Percentiles rank a stretch among this genome's conserved stretches.
Conservation (phyloP, 768 basidiomycete genomes). For the Kwoniella mangroviensis region DNA sequence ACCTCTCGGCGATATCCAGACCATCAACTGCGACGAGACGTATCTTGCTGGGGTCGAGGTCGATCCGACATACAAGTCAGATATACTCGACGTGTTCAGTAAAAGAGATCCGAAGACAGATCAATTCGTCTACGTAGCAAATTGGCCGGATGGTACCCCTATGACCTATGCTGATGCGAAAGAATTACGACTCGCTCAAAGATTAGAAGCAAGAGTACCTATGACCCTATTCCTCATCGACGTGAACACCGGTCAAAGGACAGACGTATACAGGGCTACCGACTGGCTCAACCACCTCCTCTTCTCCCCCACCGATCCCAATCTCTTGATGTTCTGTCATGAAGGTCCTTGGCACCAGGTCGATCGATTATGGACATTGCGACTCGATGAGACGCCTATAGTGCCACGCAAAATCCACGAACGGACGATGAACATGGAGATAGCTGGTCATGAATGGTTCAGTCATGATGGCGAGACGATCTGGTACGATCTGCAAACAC, state of each 20-base stretch:
- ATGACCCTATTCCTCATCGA: slow-evolving; percentile 31
- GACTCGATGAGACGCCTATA: slow-evolving; percentile 1
- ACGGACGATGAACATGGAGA: slow-evolving; percentile 39
- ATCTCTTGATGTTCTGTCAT: slow-evolving; percentile 33
- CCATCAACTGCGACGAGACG: slow-evolving; percentile 35
- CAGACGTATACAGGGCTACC: slow-evolving; percentile 29
- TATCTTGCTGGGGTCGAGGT: slow-evolving; percentile 27
- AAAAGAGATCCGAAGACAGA: slow-evolving; percentile 26
- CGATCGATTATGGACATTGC: slow-evolving; percentile 32
- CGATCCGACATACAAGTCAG: slow-evolving; percentile 13
- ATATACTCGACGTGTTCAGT: slow-evolving; percentile 6
- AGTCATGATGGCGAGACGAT: slow-evolving; percentile 25
- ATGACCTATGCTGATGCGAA: slow-evolving; percentile 41
- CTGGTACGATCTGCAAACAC: slow-evolving; percentile 39
- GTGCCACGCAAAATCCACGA: slow-evolving; percentile 25
- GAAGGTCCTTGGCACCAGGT: slow-evolving; percentile 39
- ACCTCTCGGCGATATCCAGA: slow-evolving; percentile 28
- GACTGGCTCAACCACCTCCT: slow-evolving; percentile 39
- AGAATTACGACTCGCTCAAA: slow-evolving; percentile 25
- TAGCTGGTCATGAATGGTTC: slow-evolving; percentile 40
- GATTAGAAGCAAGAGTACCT: slow-evolving; percentile 30
- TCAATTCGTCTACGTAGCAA: slow-evolving; percentile 28
- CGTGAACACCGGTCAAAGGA: slow-evolving; percentile 19
- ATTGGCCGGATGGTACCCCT: slow-evolving; percentile 32
- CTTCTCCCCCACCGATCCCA: slow-evolving; percentile 35